Percentiles rank a stretch among this genome's conserved stretches.
Evolutionary conservation across 805 yeast genomes (phyloP).

Genomic region (Kazachstania psychrophila): DNA sequence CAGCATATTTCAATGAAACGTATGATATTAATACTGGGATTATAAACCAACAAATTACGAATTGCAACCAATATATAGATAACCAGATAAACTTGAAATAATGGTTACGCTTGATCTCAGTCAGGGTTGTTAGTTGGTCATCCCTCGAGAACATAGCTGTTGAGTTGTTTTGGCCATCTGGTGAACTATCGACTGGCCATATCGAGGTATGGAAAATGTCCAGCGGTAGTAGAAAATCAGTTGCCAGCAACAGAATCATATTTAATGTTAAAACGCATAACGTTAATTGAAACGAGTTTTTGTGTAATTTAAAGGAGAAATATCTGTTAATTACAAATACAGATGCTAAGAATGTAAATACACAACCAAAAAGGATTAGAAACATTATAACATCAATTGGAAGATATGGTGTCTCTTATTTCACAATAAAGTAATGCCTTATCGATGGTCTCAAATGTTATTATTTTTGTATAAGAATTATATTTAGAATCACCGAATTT

Average conservation of each 20-base stretch:
- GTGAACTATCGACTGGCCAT: slow-evolving; percentile 7
- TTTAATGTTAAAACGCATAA: slow-evolving; percentile 16
- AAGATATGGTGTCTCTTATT: too few relatives aligned
- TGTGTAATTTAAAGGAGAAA: slow-evolving; percentile 24
- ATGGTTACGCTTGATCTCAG: slow-evolving; percentile 2
- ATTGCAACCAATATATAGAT: slow-evolving; percentile 25
- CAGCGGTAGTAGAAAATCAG: slow-evolving; percentile 24
- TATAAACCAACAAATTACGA: slow-evolving; percentile 26
- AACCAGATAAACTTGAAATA: slow-evolving; percentile 19
- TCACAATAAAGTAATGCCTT: too few relatives aligned
- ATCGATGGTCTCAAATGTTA: too few relatives aligned
- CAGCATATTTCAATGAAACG: slow-evolving; percentile 20
- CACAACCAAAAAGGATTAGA: slow-evolving; percentile 1
- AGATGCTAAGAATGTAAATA: slow-evolving; percentile 7
- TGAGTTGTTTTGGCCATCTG: too few relatives aligned
- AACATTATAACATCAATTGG: too few relatives aligned
- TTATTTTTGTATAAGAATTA: too few relatives aligned
- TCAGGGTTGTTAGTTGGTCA: too few relatives aligned
- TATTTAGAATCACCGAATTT: too few relatives aligned
- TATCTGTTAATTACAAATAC: slow-evolving; percentile 19
- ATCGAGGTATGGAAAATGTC: slow-evolving; percentile 12
- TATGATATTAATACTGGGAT: slow-evolving; percentile 28
- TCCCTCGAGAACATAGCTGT: too few relatives aligned
- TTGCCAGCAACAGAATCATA: slow-evolving; percentile 22
- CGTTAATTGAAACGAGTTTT: slow-evolving; percentile 18